Evolutionary conservation across 208 protist genomes (phyloP), one percentile per base, ranked within the genome.

Genomic region (Crithidia fasciculata): DNA sequence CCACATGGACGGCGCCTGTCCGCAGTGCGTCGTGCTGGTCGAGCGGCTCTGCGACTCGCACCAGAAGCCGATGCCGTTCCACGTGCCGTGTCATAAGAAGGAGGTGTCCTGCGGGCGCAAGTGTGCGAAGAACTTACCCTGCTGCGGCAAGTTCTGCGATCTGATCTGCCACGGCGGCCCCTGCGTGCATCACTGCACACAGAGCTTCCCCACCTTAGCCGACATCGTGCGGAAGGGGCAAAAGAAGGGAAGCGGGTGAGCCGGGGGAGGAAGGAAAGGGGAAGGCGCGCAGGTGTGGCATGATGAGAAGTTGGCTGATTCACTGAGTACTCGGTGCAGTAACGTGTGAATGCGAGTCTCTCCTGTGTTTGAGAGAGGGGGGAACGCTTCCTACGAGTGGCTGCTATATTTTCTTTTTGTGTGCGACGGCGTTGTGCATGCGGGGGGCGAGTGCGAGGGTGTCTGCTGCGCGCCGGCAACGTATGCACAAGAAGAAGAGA

Each of bases 1-100:
- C 76, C 93, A 97, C 77, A 78, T 80, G 47, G 84, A 86, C 18
- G 72, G 63, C 16, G 57, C 83, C 45, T 98, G 95, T 61, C 88
- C 95, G 5, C 68, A 78, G 70, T 98, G 95, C 71, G 74, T 89
- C 28, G 87, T 95, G 71, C 83, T 87, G 50, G 86, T 94, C 18
- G 81, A 93, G 76, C 95, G 94, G 80, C 64, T 61, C 13, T 98
- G 95, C 74, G 84, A 75, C 16, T 97, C 93, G 19, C 93, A 97
- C 73, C 69, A 82, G 41, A 84, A 64, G 28, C 56, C 73, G 64
- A 83, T 95, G 75, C 80, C 89, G 41, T 96, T 88, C 66, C 81
- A 85, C 73, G 82, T 88, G 64, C 82, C 89, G 9, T 97, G 93
- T 75, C 71, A 83, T 82, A 67, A 82, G 60, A 72, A 58, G 44